Conservation (phyloP, 73 alveolate genomes). For the Paramecium primaurelia region DNA sequence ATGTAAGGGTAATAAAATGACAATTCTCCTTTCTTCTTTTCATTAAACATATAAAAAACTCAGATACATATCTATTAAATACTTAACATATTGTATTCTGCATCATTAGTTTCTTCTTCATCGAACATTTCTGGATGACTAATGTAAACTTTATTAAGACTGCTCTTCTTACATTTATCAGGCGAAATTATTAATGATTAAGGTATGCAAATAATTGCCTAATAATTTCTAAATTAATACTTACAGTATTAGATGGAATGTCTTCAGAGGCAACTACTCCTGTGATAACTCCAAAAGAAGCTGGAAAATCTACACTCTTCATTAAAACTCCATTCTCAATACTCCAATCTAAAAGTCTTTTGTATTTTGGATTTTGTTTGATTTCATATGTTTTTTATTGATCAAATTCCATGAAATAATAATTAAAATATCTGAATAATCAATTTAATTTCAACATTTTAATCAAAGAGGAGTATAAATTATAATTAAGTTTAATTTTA, state of each 20-base stretch:
- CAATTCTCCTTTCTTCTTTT: constrained; percentile 18
- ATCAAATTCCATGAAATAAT: not conserved
- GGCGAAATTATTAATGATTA: not conserved
- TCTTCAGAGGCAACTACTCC: constrained; percentile 21
- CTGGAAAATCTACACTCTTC: not conserved
- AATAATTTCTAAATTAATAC: not conserved
- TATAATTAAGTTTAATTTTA: not conserved
- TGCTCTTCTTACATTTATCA: not conserved
- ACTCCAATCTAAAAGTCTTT: not conserved
- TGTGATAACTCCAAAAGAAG: not conserved
- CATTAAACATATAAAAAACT: not conserved
- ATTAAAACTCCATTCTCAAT: not conserved
- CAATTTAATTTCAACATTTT: not conserved
- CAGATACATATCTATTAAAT: not conserved
- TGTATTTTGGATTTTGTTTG: not conserved
- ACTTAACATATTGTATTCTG: constrained; percentile 32
- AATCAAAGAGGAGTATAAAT: not conserved
- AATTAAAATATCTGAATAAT: not conserved
- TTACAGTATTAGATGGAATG: constrained; percentile 2
- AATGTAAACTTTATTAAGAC: not conserved
- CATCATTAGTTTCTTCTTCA: not conserved
- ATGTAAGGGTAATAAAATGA: constrained; percentile 43
- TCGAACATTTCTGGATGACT: constrained; percentile 10
- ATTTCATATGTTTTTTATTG: not conserved
- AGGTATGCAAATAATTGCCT: constrained; percentile 35